Base-by-base conservation (phyloP, 2,329 filamentous ascomycete genomes). In the Ophiognomonia clavigignenti-juglandacearum region DNA sequence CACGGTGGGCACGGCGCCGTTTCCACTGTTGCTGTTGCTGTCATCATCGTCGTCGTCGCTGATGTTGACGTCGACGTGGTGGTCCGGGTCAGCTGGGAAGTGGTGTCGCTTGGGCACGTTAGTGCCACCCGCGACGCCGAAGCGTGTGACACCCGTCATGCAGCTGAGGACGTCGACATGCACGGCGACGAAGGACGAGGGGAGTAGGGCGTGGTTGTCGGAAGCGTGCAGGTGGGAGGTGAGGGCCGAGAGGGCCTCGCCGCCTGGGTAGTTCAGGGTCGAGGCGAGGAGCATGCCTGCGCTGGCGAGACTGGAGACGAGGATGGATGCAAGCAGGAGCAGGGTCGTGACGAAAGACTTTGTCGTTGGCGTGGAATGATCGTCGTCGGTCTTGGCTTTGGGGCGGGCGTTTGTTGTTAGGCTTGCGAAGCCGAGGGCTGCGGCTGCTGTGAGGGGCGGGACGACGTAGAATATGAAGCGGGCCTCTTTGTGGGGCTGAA, bases 401-500 rank as follows among this genome's bases (percentile, higher is more conserved):
- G 42, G 19, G 23, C 34, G 39, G 14, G 43, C 7, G 22, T 40
- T 18, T 1, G 71, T 74, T 68, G 80, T 86, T 54, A 95, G 69
- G 64, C 82, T 84, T 47, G 81, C 78, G 13, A 89, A 88, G 18
- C 83, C 84, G 4, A 88, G 74, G 3, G 88, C 83, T 1, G 89
- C 85, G 3, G 84, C 78, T 10, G 85, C 85, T 0, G 91, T 96
- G 24, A 97, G 70, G 0, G 85, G 75, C 0, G 93, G 93, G 20
- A 95, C 75, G 43, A 82, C 76, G 67, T 97, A 97, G 58, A 97
- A 82, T 56, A 98, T 84, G 72, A 98, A 98, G 16, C 93, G 86
- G 63, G 90, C 86, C 69, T 98, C 93, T 64, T 98, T 98, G 70
- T 98, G 93, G 1, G 92, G 91, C 52, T 96, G 86, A 42, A 89